A percentile compares a stretch with the other conserved stretches of the same genome.
These are phyloP conservation scores for Claviceps maximensis DNA, from an alignment of 2,329 filamentous ascomycete genomes.

Conservation along the genomic window DNA sequence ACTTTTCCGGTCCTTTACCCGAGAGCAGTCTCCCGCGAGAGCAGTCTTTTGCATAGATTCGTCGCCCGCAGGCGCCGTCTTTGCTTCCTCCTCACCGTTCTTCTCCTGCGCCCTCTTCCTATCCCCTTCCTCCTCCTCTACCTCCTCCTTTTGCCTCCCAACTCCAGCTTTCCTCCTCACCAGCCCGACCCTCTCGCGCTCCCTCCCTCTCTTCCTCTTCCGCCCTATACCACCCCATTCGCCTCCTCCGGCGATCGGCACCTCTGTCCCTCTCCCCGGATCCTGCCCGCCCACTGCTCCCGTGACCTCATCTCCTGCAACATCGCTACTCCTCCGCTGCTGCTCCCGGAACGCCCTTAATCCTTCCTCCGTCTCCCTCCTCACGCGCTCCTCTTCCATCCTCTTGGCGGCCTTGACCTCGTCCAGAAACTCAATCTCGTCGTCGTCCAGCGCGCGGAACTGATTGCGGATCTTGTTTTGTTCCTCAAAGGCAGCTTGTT, in stretches of 20 bases:
- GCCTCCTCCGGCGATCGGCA: conserved; percentile 6
- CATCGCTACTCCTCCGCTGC: conserved; percentile 25
- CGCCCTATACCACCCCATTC: conserved; percentile 12
- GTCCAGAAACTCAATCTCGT: conserved; percentile 65
- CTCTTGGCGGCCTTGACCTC: conserved; percentile 37
- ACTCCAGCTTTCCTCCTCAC: conserved; percentile 7
- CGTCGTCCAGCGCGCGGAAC: conserved; percentile 64
- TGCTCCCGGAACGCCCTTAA: conserved; percentile 41
- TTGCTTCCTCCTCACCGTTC: not conserved
- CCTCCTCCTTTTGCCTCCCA: conserved; percentile 6
- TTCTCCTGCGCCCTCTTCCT: not conserved
- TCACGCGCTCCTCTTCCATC: conserved; percentile 39
- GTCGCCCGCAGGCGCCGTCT: too few relatives aligned
- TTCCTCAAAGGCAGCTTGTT: conserved; percentile 74
- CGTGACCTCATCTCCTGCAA: conserved; percentile 12
- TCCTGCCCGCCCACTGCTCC: conserved; percentile 18
- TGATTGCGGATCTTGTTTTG: conserved; percentile 59
- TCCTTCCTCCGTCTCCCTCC: conserved; percentile 43
- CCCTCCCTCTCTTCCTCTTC: conserved; percentile 13
- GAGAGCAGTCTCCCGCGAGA: too few relatives aligned
- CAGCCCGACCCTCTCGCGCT: conserved; percentile 5
- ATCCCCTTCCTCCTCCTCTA: not conserved
- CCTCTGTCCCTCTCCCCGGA: conserved; percentile 11
- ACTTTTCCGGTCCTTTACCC: too few relatives aligned
- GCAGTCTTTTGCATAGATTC: not conserved